Conservation (phyloP, 2,329 filamentous ascomycete species). For the Aschersonia sp. region DNA sequence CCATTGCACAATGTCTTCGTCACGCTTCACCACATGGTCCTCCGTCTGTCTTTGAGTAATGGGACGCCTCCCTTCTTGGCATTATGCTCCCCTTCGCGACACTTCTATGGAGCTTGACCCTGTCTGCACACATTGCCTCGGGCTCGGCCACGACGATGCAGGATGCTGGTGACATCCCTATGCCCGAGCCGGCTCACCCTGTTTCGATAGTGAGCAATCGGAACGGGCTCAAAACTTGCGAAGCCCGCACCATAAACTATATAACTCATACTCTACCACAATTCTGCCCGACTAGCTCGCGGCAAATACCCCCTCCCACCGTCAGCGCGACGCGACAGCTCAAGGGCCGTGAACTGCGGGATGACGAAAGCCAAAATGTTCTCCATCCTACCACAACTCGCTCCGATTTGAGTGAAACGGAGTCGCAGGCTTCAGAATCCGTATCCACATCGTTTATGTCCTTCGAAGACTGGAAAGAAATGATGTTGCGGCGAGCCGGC, state of each 20-base stretch:
- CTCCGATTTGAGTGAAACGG: background rate
- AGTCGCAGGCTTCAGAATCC: constrained; percentile 4
- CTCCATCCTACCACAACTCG: background rate
- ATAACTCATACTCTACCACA: background rate
- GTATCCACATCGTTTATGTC: constrained; percentile 56
- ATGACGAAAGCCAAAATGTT: background rate
- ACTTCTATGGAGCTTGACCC: too few species aligned
- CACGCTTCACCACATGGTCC: too few species aligned
- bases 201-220: background rate
- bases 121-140: background rate
- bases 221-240: background rate
- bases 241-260: background rate
- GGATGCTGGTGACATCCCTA: background rate
- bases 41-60: too few species aligned
- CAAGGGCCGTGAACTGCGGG: background rate
- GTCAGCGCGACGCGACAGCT: background rate
- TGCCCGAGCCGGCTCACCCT: too few species aligned
- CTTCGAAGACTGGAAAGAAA: constrained; percentile 96
- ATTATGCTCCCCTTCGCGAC: too few species aligned
- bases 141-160: background rate
- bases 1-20: too few species aligned
- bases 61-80: too few species aligned
- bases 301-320: background rate
- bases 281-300: background rate
- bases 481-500: constrained; percentile 74